phyloP scores from a whole-genome alignment of 345 rosid species.

The Lenwebbia sp. region DNA sequence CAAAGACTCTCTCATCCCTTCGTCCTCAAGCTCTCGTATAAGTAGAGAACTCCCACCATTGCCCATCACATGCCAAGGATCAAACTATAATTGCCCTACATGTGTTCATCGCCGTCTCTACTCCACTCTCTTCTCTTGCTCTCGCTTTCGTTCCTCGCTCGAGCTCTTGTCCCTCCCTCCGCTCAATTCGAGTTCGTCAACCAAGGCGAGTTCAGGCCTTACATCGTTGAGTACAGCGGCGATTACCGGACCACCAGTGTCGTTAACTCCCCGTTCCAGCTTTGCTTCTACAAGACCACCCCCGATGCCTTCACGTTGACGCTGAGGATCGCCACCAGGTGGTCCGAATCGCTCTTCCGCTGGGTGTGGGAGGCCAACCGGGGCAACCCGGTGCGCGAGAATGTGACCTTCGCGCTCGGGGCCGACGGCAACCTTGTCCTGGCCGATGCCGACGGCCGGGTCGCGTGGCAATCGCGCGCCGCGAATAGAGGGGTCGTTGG shows the following conservation, averaged over 20 bases:
- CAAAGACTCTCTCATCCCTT: not conserved
- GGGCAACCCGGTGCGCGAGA: conserved; percentile 43
- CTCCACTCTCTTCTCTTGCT: not conserved
- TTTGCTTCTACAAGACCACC: conserved; percentile 55
- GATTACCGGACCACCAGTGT: conserved; percentile 13
- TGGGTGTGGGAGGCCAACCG: conserved; percentile 79
- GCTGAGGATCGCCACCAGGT: conserved; percentile 27
- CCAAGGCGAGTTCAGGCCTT: conserved; percentile 23
- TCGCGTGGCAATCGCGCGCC: conserved; percentile 54
- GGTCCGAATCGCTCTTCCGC: conserved; percentile 21
- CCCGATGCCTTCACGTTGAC: conserved; percentile 49
- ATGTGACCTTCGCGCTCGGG: conserved; percentile 37
- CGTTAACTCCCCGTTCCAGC: conserved; percentile 27
- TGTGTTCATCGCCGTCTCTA: not conserved
- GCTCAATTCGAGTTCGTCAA: conserved; percentile 23
- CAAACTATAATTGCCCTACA: not conserved
- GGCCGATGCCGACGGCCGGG: conserved; percentile 39
- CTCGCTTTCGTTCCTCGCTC: not conserved
- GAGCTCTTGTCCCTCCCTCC: conserved; percentile 26
- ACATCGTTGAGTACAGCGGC: conserved; percentile 21
- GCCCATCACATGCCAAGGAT: not conserved
- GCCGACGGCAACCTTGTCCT: conserved; percentile 40
- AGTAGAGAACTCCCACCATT: not conserved
- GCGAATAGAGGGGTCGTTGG: conserved; percentile 49
- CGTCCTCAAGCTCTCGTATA: not conserved